These are phyloP conservation scores for Pyrenula massariospora DNA, from an alignment of 495 filamentous ascomycete genomes.

Conservation along the genomic window DNA sequence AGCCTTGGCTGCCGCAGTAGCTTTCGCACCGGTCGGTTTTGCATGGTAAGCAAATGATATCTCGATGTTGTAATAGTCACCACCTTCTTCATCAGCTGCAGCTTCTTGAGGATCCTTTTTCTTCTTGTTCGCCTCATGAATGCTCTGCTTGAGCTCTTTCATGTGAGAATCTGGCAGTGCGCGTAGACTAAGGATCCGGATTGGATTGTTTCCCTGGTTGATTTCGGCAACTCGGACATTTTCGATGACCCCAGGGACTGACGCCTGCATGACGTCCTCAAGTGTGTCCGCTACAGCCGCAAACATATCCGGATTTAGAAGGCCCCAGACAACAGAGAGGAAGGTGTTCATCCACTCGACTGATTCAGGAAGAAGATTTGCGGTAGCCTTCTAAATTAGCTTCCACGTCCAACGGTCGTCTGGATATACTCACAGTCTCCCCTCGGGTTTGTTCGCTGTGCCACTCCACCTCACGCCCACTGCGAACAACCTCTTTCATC, in stretches of 20 bases:
- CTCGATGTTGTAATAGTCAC: constrained; percentile 90
- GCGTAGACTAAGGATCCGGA: constrained; percentile 81
- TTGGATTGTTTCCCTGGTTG: constrained; percentile 79
- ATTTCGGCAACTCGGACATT: constrained; percentile 96
- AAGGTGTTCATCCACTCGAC: constrained; percentile 94
- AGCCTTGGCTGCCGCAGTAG: constrained; percentile 73
- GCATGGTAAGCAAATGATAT: constrained; percentile 91
- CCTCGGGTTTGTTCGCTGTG: constrained; percentile 74
- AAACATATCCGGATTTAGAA: constrained; percentile 93
- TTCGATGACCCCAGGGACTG: constrained; percentile 76
- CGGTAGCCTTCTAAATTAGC: constrained; percentile 40
- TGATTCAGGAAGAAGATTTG: constrained; percentile 83
- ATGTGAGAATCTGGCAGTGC: constrained; percentile 77
- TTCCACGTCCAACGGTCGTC: constrained; percentile 8
- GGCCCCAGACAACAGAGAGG: constrained; percentile 69
- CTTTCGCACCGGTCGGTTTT: constrained; percentile 51
- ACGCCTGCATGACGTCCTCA: constrained; percentile 94
- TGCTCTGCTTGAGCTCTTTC: constrained; percentile 63
- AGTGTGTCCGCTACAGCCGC: constrained; percentile 57
- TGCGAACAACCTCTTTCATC: constrained; percentile 73
- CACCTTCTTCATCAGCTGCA: constrained; percentile 81
- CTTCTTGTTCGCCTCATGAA: constrained; percentile 66
- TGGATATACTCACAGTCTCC: constrained; percentile 47
- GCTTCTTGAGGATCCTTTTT: constrained; percentile 78
- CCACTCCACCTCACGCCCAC: constrained; percentile 81